Evolutionary conservation across 306 rosid species (phyloP).

Genomic region (Senna tora): DNA sequence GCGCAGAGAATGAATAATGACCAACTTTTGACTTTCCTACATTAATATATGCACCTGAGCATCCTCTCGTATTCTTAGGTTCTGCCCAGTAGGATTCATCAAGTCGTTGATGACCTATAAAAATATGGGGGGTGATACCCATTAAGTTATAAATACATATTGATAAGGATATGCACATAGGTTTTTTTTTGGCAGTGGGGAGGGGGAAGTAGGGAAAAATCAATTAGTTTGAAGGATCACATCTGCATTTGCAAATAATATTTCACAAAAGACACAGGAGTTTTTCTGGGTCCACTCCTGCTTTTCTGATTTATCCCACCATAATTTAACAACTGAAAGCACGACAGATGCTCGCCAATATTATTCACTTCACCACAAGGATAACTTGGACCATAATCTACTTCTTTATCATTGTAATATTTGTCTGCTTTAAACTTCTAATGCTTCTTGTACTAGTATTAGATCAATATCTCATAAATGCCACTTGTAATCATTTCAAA

Average conservation of each 20-base stretch:
- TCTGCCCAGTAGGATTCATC: conserved; percentile 83
- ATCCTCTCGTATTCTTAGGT: conserved; percentile 85
- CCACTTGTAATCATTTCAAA: conserved; percentile 19
- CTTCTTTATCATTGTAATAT: conserved; percentile 1
- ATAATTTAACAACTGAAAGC: conserved; percentile 15
- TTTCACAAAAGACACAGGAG: not conserved
- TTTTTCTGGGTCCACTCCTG: not conserved
- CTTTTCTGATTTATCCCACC: not conserved
- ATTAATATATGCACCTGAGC: conserved; percentile 63
- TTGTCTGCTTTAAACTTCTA: conserved; percentile 11
- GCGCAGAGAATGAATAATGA: conserved; percentile 24
- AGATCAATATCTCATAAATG: conserved; percentile 22
- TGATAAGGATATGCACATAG: conserved; percentile 9
- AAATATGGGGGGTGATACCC: conserved; percentile 14
- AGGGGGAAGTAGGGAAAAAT: not conserved
- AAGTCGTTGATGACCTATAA: conserved; percentile 84
- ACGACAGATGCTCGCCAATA: not conserved
- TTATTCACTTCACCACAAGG: conserved; percentile 11
- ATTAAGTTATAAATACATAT: not conserved
- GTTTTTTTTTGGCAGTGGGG: too few relatives aligned
- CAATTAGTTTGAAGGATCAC: not conserved
- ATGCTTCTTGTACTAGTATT: conserved; percentile 10
- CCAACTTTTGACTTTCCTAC: conserved; percentile 21
- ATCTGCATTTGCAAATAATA: not conserved
- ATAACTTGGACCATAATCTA: not conserved